These are phyloP conservation scores for Blastocystis sp. DNA, from an alignment of 352 stramenopile genomes.

Conservation along the genomic window DNA sequence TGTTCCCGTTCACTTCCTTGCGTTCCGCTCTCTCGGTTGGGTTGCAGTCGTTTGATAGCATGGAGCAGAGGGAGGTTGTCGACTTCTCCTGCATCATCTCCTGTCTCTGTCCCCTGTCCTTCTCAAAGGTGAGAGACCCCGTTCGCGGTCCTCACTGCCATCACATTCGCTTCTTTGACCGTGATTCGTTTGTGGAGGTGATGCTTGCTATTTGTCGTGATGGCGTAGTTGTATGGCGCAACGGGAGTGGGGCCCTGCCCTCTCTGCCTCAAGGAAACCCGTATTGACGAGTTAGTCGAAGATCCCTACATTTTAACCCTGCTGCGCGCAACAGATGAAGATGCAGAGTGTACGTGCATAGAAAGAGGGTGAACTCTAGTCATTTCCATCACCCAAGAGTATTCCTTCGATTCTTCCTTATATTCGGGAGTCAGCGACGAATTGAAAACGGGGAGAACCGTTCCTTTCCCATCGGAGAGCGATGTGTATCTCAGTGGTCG, in stretches of 20 bases:
- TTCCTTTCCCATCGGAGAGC: not conserved
- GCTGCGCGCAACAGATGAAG: not conserved
- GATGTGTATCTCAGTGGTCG: not conserved
- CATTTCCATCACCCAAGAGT: constrained; percentile 40
- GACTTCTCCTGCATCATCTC: constrained; percentile 37
- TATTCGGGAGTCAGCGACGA: not conserved
- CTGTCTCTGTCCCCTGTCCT: constrained; percentile 40
- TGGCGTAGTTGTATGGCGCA: not conserved
- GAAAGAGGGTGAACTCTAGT: not conserved
- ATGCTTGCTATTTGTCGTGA: not conserved
- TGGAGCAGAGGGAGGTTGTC: not conserved
- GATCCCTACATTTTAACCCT: constrained; percentile 22
- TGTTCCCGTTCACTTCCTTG: not conserved
- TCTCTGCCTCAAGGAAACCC: constrained; percentile 5
- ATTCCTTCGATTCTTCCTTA: not conserved
- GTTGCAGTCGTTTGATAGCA: not conserved
- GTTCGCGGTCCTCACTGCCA: constrained; percentile 7
- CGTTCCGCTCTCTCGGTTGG: not conserved
- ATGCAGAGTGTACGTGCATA: constrained; percentile 6
- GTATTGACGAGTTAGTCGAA: not conserved
- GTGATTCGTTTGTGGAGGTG: constrained; percentile 31
- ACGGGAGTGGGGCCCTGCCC: constrained; percentile 27
- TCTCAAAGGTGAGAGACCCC: constrained; percentile 28
- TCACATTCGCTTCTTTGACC: constrained; percentile 43
- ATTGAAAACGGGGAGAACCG: not conserved